Evolutionary conservation across 306 rosid genomes (phyloP), one percentile per base, ranked within the genome.

Genomic region (Castanospermum australe): DNA sequence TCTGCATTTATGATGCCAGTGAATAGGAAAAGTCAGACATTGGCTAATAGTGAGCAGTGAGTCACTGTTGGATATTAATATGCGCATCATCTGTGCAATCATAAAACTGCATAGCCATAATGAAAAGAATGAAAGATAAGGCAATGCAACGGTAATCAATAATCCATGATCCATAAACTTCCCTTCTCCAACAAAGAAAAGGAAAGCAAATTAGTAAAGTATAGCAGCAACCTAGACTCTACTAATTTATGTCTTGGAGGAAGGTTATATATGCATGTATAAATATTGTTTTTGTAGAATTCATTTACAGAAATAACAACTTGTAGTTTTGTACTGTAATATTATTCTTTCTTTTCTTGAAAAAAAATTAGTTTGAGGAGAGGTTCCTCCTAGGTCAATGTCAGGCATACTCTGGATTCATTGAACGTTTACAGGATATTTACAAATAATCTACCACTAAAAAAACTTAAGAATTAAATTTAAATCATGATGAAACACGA

Each of bases 221-320:
- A 48, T 4, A 48, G 20, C 18, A 48, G 9, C 22, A 48, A 48
- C 8, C 54, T 48, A 48, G n/a, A n/a, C n/a, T n/a, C 18, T 15
- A n/a, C 15, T 32, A 61, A 61, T 28, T 33, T 7, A 32, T 38
- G 25, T 2, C 2, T 66, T 30, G 36, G 36, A 25, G 6, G 60
- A 68, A 68, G 60, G 12, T 47, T 24, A n/a, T n/a, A n/a, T n/a
- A 51, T 77, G 81, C 65, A 66, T 66, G 81, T 75, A 77, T 77
- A 75, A 30, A 20, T 2, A 17, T 4, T 13, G 21, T 17, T 25
- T 50, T 9, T 18, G 17, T 8, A 13, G 14, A 69, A 5, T 5
- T 3, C 20, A 28, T 66, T 11, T 32, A 21, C n/a, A 51, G 32
- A 70, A 70, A 18, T 22, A 38, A 35, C 65, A 52, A 21, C 2